Evolutionary conservation across 2,329 filamentous ascomycete species (phyloP).

Genomic region (Cladosporium oxysporum): DNA sequence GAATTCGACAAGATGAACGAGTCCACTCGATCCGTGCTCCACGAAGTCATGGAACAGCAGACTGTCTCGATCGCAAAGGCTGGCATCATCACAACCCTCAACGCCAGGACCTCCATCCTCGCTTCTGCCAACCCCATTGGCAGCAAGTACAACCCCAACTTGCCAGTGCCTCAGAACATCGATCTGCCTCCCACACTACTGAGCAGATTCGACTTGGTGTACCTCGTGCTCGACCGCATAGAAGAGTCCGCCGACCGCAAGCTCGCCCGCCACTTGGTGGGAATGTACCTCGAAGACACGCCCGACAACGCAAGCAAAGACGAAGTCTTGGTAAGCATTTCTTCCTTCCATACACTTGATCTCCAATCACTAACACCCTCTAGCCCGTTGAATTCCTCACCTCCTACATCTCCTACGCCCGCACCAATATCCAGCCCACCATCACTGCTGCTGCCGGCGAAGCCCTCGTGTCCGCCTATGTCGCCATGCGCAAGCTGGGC

Average conservation of each 20-base stretch:
- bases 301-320: constrained; percentile 78
- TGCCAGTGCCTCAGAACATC: constrained; percentile 97
- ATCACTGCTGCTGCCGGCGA: constrained; percentile 79
- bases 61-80: constrained; percentile 78
- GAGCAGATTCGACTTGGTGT: constrained; percentile 95
- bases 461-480: constrained; percentile 83
- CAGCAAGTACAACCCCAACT: constrained; percentile 93
- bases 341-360: too few relatives aligned
- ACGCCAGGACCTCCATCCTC: constrained; percentile 91
- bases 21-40: constrained; percentile 69
- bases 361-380: neutral
- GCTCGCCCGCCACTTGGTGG: constrained; percentile 86
- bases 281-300: constrained; percentile 94
- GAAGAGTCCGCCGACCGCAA: constrained; percentile 88
- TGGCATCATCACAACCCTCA: constrained; percentile 82
- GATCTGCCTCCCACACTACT: constrained; percentile 93
- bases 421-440: constrained; percentile 77
- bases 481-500: constrained; percentile 92
- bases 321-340: constrained; percentile 72
- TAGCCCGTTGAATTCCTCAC: constrained; percentile 94
- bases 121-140: constrained; percentile 98
- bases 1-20: constrained; percentile 83
- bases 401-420: constrained; percentile 94
- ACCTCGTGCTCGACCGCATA: constrained; percentile 90
- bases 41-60: constrained; percentile 82